Evolutionary conservation across 2,329 filamentous ascomycete species (phyloP).

Genomic region (Tolypocladium tundrense): DNA sequence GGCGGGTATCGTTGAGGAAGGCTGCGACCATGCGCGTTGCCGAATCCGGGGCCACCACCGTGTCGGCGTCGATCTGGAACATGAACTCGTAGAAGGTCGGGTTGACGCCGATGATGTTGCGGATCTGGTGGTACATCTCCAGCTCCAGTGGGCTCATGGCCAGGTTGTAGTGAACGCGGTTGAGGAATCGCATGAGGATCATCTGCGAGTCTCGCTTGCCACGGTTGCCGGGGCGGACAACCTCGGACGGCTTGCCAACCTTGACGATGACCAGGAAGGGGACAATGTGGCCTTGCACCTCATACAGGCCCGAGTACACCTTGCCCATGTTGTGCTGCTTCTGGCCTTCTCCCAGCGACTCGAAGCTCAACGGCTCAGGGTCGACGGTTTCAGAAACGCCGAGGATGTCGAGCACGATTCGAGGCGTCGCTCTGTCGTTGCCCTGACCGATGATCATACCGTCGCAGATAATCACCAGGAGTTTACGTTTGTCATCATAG

Average conservation of each 20-base stretch:
- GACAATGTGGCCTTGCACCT: slow-evolving; percentile 95
- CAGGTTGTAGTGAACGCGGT: slow-evolving; percentile 95
- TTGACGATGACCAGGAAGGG: slow-evolving; percentile 96
- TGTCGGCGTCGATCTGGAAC: slow-evolving; percentile 95
- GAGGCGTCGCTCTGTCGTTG: slow-evolving; percentile 89
- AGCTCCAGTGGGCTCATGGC: slow-evolving; percentile 94
- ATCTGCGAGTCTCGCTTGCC: slow-evolving; percentile 99
- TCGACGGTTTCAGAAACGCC: slow-evolving; percentile 90
- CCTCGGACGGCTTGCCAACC: slow-evolving; percentile 94
- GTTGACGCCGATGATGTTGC: slow-evolving; percentile 97
- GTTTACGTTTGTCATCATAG: slow-evolving; percentile 97
- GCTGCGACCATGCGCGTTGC: slow-evolving; percentile 85
- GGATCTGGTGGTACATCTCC: slow-evolving; percentile 97
- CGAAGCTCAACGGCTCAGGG: slow-evolving; percentile 91
- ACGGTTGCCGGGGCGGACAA: slow-evolving; percentile 88
- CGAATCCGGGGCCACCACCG: slow-evolving; percentile 80
- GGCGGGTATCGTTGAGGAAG: slow-evolving; percentile 81
- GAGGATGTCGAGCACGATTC: slow-evolving; percentile 93
- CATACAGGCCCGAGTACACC: slow-evolving; percentile 93
- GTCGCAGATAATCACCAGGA: slow-evolving; percentile 86
- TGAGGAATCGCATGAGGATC: slow-evolving; percentile 97
- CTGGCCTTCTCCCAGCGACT: slow-evolving; percentile 87
- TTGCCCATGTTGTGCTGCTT: slow-evolving; percentile 99
- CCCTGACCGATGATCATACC: slow-evolving; percentile 99
- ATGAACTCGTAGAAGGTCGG: slow-evolving; percentile 97